Conservation (phyloP, 2,329 filamentous ascomycete genomes). For the Elsinoe perseae region DNA sequence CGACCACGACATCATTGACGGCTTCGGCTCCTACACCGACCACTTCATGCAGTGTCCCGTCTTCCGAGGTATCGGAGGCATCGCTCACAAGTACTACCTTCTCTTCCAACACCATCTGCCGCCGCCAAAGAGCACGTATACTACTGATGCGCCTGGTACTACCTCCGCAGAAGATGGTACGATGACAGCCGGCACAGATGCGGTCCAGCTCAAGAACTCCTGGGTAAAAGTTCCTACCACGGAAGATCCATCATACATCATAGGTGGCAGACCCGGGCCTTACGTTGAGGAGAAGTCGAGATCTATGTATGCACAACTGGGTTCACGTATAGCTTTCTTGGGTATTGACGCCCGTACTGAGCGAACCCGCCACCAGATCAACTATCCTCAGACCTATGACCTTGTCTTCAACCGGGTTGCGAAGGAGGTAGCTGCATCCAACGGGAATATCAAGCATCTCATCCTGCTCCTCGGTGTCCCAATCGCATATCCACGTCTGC, state of each 20-base stretch:
- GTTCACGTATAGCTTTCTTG: constrained; percentile 56
- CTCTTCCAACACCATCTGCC: constrained; percentile 70
- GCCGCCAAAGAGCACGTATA: constrained; percentile 78
- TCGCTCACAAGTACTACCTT: constrained; percentile 50
- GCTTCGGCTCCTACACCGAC: constrained; percentile 58
- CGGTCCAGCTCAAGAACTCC: constrained; percentile 63
- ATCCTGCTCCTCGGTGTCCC: constrained; percentile 61
- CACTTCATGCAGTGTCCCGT: constrained; percentile 59
- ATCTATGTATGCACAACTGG: constrained; percentile 56
- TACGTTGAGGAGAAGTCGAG: constrained; percentile 56
- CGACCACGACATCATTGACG: constrained; percentile 47
- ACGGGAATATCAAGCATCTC: constrained; percentile 54
- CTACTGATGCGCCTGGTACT: constrained; percentile 59
- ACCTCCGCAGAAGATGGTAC: constrained; percentile 32
- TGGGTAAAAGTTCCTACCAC: constrained; percentile 56
- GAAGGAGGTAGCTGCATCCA: constrained; percentile 42
- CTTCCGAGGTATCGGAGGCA: constrained; percentile 57
- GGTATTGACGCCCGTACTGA: constrained; percentile 56
- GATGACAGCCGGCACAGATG: constrained; percentile 52
- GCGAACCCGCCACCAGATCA: constrained; percentile 87
- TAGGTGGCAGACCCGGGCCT: constrained; percentile 63
- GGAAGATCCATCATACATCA: constrained; percentile 67
- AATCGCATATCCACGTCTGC: constrained; percentile 64
- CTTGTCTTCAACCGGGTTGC: constrained; percentile 51
- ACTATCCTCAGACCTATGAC: constrained; percentile 63